These are phyloP conservation scores for Globisporangium parvum DNA, from an alignment of 352 stramenopile species.

Conservation along the genomic window DNA sequence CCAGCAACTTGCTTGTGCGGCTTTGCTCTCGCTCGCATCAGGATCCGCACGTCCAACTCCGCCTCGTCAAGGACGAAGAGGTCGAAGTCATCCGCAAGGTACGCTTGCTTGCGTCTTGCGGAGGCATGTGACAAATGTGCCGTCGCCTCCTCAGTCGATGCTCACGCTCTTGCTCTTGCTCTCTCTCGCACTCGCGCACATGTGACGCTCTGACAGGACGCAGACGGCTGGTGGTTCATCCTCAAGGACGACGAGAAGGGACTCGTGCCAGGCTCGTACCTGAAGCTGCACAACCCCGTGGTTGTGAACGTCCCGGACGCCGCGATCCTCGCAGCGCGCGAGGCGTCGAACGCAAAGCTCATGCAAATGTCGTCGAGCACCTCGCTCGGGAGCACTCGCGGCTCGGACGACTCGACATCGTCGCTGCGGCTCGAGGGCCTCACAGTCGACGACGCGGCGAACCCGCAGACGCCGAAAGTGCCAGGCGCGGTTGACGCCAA, in stretches of 20 bases:
- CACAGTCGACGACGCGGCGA: constrained; percentile 22
- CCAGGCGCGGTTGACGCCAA: constrained; percentile 49
- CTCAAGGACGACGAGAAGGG: constrained; percentile 70
- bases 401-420: constrained; percentile 16
- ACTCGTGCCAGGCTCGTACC: constrained; percentile 70
- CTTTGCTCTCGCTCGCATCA: constrained; percentile 4
- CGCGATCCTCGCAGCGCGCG: constrained; percentile 57
- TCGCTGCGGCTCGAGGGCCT: constrained; percentile 32
- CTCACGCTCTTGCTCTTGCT: not conserved
- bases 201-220: constrained; percentile 23
- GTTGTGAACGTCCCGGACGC: constrained; percentile 44
- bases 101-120: not conserved
- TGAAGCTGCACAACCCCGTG: constrained; percentile 59
- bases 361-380: constrained; percentile 37
- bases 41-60: constrained; percentile 63
- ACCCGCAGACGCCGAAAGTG: constrained; percentile 28
- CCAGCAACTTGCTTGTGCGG: not conserved
- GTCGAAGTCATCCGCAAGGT: constrained; percentile 73
- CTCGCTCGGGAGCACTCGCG: constrained; percentile 18
- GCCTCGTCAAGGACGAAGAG: constrained; percentile 58
- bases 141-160: too few species aligned
- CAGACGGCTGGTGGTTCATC: constrained; percentile 83
- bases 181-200: not conserved
- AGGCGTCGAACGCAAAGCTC: constrained; percentile 74
- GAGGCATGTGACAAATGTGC: too few species aligned